Evolutionary conservation across 768 basidiomycete species (phyloP).

Genomic region (Chalciporus piperatus): DNA sequence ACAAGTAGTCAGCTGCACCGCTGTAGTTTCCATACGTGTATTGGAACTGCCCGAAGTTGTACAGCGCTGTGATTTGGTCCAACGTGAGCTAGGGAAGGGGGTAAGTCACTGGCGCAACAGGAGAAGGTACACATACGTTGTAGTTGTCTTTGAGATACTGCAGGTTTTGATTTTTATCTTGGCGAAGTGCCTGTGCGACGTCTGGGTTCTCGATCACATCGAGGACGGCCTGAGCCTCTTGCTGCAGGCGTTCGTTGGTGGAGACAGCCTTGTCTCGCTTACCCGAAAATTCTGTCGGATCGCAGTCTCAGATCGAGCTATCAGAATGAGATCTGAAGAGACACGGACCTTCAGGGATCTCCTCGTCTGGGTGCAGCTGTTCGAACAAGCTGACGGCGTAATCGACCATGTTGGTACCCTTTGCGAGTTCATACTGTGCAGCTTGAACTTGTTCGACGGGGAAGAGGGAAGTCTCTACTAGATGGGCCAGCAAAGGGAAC

Average conservation of each 20-base stretch:
- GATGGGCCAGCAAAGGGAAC: conserved; percentile 88
- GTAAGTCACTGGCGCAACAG: conserved; percentile 1
- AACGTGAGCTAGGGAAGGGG: conserved; percentile 67
- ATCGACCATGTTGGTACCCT: conserved; percentile 98
- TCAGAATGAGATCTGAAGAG: not conserved
- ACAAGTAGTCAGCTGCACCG: conserved; percentile 94
- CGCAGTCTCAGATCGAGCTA: not conserved
- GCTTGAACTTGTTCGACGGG: conserved; percentile 74
- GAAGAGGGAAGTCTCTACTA: conserved; percentile 73
- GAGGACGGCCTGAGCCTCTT: conserved; percentile 88
- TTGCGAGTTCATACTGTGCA: conserved; percentile 97
- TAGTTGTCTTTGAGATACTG: conserved; percentile 93
- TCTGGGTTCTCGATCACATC: conserved; percentile 97
- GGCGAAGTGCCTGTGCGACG: conserved; percentile 88
- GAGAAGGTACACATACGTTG: conserved; percentile 50
- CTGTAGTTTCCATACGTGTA: conserved; percentile 98
- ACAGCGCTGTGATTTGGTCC: conserved; percentile 92
- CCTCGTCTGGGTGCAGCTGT: conserved; percentile 70
- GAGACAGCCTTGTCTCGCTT: conserved; percentile 81
- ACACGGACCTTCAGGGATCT: conserved; percentile 62
- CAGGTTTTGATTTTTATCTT: conserved; percentile 96
- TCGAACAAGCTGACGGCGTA: conserved; percentile 81
- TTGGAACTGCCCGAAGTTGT: conserved; percentile 98
- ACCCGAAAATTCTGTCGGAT: conserved; percentile 68
- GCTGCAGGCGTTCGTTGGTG: conserved; percentile 80